These are phyloP conservation scores for Acanthochlamys bracteata DNA, from an alignment of 106 monocot species.

Conservation along the genomic window DNA sequence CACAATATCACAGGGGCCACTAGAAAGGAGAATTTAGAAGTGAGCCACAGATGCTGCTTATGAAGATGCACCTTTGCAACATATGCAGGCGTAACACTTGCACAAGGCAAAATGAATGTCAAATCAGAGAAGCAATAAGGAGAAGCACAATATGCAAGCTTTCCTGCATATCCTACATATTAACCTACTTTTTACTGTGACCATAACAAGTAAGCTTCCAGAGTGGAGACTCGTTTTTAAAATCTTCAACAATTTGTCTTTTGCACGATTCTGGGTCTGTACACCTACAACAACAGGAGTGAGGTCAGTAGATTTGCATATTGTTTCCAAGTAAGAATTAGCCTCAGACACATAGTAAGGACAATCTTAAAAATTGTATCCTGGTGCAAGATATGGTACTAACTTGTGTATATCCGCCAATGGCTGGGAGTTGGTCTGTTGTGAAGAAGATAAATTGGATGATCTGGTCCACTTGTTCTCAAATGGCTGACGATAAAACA, in stretches of 20 bases:
- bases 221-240: conserved; percentile 71
- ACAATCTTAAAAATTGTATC: not conserved
- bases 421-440: conserved; percentile 27
- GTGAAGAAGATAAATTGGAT: conserved; percentile 21
- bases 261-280: conserved; percentile 81
- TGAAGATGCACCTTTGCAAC: not conserved
- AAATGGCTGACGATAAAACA: conserved; percentile 42
- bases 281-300: conserved; percentile 40
- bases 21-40: conserved; percentile 15
- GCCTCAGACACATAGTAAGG: not conserved
- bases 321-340: not conserved
- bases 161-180: not conserved
- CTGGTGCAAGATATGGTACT: conserved; percentile 10
- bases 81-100: not conserved
- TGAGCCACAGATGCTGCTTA: not conserved
- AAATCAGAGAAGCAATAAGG: not conserved
- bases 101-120: not conserved
- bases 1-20: conserved; percentile 67
- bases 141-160: not conserved
- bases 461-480: conserved; percentile 67
- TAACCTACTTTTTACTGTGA: conserved; percentile 56
- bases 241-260: conserved; percentile 67
- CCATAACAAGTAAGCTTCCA: conserved; percentile 91
- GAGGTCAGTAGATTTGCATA: not conserved
- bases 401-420: conserved; percentile 48